Evolutionary conservation across 208 protist species (phyloP), one percentile per base, ranked within the genome.

Genomic region (Herpetomonas samuelpessoai): DNA sequence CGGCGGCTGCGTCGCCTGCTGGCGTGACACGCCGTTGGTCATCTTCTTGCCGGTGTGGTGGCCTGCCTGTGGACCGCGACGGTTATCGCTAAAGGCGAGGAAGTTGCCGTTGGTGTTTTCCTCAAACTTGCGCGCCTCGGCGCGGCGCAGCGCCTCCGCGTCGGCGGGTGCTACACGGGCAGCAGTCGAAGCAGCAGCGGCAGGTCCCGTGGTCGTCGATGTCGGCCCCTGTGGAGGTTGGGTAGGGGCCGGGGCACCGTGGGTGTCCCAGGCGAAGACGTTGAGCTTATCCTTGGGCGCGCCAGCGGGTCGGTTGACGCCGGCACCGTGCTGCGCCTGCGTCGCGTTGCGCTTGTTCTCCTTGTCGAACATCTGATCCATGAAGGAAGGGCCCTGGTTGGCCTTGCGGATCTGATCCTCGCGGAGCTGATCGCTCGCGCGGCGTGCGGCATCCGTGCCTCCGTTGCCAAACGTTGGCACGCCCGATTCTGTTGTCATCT

Each of bases 251-350:
- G 28, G 12, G 39, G 65, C 52, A 25, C 29, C 53, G 28, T 68
- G 44, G 24, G 50, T 76, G 48, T 95, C 71, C 85, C 88, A 95
- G 14, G 75, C 71, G 51, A 95, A 92, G 28, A 92, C 59, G 67
- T 92, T 92, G 12, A 92, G 67, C 46, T 72, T 45, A 30, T 89
- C 76, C 27, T 48, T 38, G 27, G 64, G 76, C 1, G 56, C 61
- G 3, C 60, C 55, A 4, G 35, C 41, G 51, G 65, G 22, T 58
- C 61, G 31, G 46, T 57, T 38, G 21, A 22, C 47, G 12, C 66
- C 62, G 9, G 57, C 29, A 27, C 39, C 41, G 45, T 62, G 60
- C 22, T 58, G 10, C 30, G 50, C 21, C 7, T 55, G 46, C 25
- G 53, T 47, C 21, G 61, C 30, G 2, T 3, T 41, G 50, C 3